Conservation (phyloP, 2,329 filamentous ascomycete species). For the Phialocephala sp. region DNA sequence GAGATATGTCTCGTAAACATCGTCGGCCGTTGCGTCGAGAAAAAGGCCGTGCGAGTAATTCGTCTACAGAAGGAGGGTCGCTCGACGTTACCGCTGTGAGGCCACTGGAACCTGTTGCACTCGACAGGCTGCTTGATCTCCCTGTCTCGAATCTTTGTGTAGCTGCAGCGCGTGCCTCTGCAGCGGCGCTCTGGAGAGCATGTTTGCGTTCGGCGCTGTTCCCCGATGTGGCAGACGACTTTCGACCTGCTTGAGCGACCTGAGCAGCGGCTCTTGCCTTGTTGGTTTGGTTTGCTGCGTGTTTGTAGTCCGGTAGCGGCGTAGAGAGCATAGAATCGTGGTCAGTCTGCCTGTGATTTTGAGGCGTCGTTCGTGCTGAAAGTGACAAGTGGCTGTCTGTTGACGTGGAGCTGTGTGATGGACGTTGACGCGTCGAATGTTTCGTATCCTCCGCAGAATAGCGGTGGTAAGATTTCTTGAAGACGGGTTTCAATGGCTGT, state of each 20-base stretch:
- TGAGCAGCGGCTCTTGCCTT: slow-evolving; percentile 36
- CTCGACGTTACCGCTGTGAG: slow-evolving; percentile 38
- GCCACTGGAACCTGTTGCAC: slow-evolving; percentile 39
- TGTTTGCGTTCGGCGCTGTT: slow-evolving; percentile 37
- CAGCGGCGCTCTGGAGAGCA: slow-evolving; percentile 36
- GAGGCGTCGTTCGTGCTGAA: slow-evolving; percentile 12
- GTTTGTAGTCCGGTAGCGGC: slow-evolving; percentile 40
- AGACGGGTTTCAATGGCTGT: slow-evolving; percentile 31
- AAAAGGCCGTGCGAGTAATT: slow-evolving; percentile 57
- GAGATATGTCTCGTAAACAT: slow-evolving; percentile 75
- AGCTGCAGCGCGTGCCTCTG: slow-evolving; percentile 34
- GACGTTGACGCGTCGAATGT: slow-evolving; percentile 21
- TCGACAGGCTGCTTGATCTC: slow-evolving; percentile 40
- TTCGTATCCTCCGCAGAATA: slow-evolving; percentile 27
- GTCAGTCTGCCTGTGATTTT: slow-evolving; percentile 16
- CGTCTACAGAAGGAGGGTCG: slow-evolving; percentile 33
- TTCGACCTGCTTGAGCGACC: slow-evolving; percentile 33
- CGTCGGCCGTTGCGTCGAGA: slow-evolving; percentile 78
- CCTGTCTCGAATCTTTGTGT: slow-evolving; percentile 32
- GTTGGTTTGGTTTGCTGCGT: slow-evolving; percentile 39
- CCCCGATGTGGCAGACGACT: slow-evolving; percentile 35
- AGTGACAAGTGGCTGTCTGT: slow-evolving; percentile 19
- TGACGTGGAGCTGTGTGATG: slow-evolving; percentile 12
- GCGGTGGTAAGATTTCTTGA: slow-evolving; percentile 20
- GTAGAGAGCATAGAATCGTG: slow-evolving; percentile 41